Evolutionary conservation across 305 asterid species (phyloP), one percentile per base, ranked within the genome.

Genomic region (Caryopteris hybrid): DNA sequence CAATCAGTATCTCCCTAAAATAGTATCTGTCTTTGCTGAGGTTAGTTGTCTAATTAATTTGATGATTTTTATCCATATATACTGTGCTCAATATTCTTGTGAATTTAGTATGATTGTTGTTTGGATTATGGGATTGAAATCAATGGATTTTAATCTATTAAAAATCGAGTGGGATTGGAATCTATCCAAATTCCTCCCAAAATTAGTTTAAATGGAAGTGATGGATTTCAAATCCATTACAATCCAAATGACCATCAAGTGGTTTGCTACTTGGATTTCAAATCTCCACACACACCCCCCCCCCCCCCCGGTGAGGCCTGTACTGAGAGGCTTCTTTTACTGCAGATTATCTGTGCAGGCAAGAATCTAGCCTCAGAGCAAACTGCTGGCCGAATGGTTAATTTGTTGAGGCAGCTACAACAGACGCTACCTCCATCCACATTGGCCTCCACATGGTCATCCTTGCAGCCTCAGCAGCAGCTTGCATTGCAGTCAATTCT

Each of bases 401-500:
- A 74, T 76, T 69, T 91, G 64, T 76, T 91, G 81, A 84, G 87
- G 82, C 97, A 91, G 76, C 86, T 91, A 55, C 96, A 88, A 47
- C 96, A 85, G 74, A 91, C 97, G 4, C 76, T 88, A 21, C 92
- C 97, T 54, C 96, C 97, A 29, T 66, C 90, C 16, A 76, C 89
- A 9, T 81, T 87, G 61, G 93, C 96, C 59, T 87, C 97, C 2
- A 87, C 91, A 20, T 91, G 89, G 92, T 85, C 96, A 31, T 80
- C 92, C 63, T 81, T 91, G 82, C 89, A 84, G 78, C 97, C 97
- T 59, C 97, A 88, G 79, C 97, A 88, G 83, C 93, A 82, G 74
- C 92, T 86, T 16, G 91, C 91, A 1, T 52, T 91, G 83, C 96
- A 88, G 76, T 79, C 97, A 18, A 86, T 87, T 66, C 85, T 91